Percentiles rank a stretch among this genome's conserved stretches.
These are phyloP conservation scores for Schwanniomyces yamadae DNA, from an alignment of 805 yeast species.

Conservation along the genomic window DNA sequence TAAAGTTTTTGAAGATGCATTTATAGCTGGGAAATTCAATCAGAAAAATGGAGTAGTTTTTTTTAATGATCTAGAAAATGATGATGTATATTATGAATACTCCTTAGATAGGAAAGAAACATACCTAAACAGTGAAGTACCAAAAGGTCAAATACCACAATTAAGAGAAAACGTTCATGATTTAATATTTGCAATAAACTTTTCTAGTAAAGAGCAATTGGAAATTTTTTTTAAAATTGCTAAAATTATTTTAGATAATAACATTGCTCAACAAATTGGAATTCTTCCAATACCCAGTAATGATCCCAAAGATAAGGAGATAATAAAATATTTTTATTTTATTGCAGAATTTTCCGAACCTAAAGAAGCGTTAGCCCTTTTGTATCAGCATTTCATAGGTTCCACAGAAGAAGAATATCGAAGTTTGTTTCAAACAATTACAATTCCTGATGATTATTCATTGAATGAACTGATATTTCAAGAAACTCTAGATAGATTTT, in stretches of 20 bases:
- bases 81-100: slow-evolving; percentile 50
- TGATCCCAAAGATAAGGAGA: slow-evolving; percentile 23
- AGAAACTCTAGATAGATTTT: slow-evolving; percentile 24
- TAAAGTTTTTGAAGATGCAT: slow-evolving; percentile 26
- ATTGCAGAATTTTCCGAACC: slow-evolving; percentile 27
- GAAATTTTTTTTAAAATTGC: slow-evolving; percentile 50
- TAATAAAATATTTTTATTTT: slow-evolving; percentile 35
- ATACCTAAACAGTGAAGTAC: slow-evolving; percentile 35
- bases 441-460: slow-evolving; percentile 15
- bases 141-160: slow-evolving; percentile 64
- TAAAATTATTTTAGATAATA: slow-evolving; percentile 49
- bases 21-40: slow-evolving; percentile 10
- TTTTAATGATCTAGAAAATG: slow-evolving; percentile 75
- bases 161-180: slow-evolving; percentile 75
- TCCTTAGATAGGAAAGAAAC: slow-evolving; percentile 41
- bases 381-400: slow-evolving; percentile 36
- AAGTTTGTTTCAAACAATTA: slow-evolving; percentile 18
- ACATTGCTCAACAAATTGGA: slow-evolving; percentile 80
- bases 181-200: slow-evolving; percentile 63
- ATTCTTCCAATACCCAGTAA: slow-evolving; percentile 58
- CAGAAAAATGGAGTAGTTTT: slow-evolving; percentile 51
- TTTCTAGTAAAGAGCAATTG: slow-evolving; percentile 53
- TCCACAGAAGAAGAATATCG: slow-evolving; percentile 23
- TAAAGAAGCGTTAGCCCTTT: slow-evolving; percentile 38
- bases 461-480: slow-evolving; percentile 17